Percentiles rank a stretch among this genome's conserved stretches.
phyloP scores from a whole-genome alignment of 2,329 filamentous ascomycete genomes.

The Alternaria hordeiaustralica region DNA sequence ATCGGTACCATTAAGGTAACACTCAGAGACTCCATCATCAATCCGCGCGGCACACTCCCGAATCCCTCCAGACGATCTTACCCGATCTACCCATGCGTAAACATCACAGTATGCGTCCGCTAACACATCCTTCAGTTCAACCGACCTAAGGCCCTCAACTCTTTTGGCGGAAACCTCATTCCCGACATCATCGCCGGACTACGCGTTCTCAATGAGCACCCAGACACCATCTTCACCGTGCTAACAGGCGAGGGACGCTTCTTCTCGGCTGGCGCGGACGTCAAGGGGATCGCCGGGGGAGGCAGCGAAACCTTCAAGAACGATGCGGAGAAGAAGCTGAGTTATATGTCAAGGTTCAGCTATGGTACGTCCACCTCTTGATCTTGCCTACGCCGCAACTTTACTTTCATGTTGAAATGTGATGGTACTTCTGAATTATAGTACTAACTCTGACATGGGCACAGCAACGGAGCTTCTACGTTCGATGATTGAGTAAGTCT shows the following conservation, averaged over 20 bases:
- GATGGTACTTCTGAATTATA: background rate
- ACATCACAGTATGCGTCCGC: background rate
- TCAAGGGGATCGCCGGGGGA: constrained; percentile 42
- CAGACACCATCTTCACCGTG: constrained; percentile 59
- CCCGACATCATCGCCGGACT: constrained; percentile 53
- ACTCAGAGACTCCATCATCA: background rate
- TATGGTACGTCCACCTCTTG: constrained; percentile 31
- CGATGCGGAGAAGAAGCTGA: constrained; percentile 44
- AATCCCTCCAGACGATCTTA: background rate
- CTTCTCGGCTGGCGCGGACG: constrained; percentile 59
- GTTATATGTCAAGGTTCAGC: constrained; percentile 31
- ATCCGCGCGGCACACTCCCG: background rate
- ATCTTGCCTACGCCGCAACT: background rate
- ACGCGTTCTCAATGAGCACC: constrained; percentile 55
- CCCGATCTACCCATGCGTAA: background rate
- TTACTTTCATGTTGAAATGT: background rate
- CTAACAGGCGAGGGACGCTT: constrained; percentile 59
- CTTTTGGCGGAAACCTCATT: constrained; percentile 56
- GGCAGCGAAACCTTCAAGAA: constrained; percentile 22
- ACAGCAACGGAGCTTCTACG: background rate
- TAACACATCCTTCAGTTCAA: constrained; percentile 49
- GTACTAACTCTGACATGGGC: background rate
- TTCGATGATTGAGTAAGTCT: background rate
- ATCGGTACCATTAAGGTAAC: constrained; percentile 57
- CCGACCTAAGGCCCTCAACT: constrained; percentile 56